Percentiles rank a stretch among this genome's conserved stretches.
These are phyloP conservation scores for Penicillium sp. DNA, from an alignment of 2,329 filamentous ascomycete species.

Conservation along the genomic window DNA sequence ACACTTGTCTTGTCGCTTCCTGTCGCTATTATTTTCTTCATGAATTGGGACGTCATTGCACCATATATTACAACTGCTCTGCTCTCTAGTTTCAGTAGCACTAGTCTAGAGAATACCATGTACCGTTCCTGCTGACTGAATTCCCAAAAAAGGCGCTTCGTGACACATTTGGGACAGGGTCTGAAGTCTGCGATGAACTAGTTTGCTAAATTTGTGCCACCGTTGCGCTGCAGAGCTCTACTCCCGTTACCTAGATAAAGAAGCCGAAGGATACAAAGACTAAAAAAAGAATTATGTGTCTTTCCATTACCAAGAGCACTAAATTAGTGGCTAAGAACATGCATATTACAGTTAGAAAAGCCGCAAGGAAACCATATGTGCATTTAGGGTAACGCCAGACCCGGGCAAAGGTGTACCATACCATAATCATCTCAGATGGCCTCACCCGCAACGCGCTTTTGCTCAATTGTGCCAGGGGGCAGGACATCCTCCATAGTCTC, in stretches of 20 bases:
- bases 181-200: background rate
- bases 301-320: background rate
- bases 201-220: background rate
- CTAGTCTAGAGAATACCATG: background rate
- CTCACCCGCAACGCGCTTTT: conserved; percentile 4
- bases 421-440: conserved; percentile 5
- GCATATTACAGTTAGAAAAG: background rate
- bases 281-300: background rate
- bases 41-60: background rate
- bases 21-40: background rate
- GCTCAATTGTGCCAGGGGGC: conserved; percentile 18
- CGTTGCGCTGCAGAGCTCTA: background rate
- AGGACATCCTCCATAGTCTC: conserved; percentile 70
- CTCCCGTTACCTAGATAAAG: background rate
- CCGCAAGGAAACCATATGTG: background rate
- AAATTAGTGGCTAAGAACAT: background rate
- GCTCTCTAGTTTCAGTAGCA: background rate
- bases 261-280: background rate
- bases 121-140: background rate
- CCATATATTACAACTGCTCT: background rate
- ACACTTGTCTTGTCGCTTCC: conserved; percentile 7
- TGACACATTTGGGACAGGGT: background rate
- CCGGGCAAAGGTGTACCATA: background rate
- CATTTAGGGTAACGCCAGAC: background rate
- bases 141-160: background rate